Evolutionary conservation across 2,329 filamentous ascomycete species (phyloP), one percentile per base, ranked within the genome.

Genomic region (Cryphonectria japonica): DNA sequence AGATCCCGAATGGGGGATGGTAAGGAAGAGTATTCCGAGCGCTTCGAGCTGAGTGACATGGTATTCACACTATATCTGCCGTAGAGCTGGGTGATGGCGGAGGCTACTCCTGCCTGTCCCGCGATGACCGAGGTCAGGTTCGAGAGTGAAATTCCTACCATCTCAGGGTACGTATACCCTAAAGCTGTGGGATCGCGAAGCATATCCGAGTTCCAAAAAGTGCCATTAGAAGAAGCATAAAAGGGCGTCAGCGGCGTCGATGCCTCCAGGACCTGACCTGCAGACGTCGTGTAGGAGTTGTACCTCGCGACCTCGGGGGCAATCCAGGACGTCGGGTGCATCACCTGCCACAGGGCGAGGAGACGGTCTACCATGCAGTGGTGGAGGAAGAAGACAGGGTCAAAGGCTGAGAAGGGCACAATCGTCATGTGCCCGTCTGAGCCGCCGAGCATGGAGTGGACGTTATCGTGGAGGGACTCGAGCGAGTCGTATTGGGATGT

Each of bases 341-440:
- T 79, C 0, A 86, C 83, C 81, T 96, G 92, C 92, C 92, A 96
- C 72, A 97, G 86, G 43, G 92, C 88, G 73, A 94, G 88, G 39
- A 93, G 80, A 2, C 93, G 88, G 77, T 97, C 93, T 9, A 94
- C 87, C 79, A 92, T 94, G 73, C 85, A 83, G 76, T 95, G 93
- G 76, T 95, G 92, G 11, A 95, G 81, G 81, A 91, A 93, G 80
- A 95, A 95, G 16, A 93, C 82, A 0, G 93, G 93, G 77, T 97
- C 93, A 77, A 93, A 97, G 0, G 91, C 88, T 1, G 93, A 92
- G 75, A 92, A 91, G 26, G 89, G 88, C 43, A 90, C 88, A 78
- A 88, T 92, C 59, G 86, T 88, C 88, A 92, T 92, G 75, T 93
- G 91, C 1, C 92, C 91, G 50, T 85, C 85, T 71, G 81, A 79